phyloP scores from a whole-genome alignment of 306 rosid genomes.

The Spatholobus suberectus region DNA sequence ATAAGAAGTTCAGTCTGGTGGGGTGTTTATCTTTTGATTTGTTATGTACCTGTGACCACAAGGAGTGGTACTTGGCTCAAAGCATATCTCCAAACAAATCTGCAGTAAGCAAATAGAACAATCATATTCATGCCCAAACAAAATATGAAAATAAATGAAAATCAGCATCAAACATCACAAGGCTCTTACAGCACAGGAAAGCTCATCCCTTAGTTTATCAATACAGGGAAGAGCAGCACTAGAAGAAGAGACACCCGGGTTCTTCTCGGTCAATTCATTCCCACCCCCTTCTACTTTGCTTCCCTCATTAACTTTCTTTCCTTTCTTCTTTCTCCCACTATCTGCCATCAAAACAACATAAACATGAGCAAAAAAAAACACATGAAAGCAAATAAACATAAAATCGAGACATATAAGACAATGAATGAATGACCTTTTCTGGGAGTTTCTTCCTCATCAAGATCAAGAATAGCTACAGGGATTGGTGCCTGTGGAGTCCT shows the following conservation, averaged over 20 bases:
- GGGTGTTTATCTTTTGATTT: background rate
- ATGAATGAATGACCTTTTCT: conserved; percentile 54
- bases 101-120: conserved; percentile 39
- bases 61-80: conserved; percentile 93
- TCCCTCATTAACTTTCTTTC: conserved; percentile 40
- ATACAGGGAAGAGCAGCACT: conserved; percentile 67
- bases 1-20: background rate
- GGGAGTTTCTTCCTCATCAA: conserved; percentile 64
- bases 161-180: background rate
- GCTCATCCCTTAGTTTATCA: conserved; percentile 93
- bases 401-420: background rate
- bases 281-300: conserved; percentile 41
- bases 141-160: background rate
- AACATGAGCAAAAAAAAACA: background rate
- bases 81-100: conserved; percentile 97
- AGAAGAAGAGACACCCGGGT: conserved; percentile 47
- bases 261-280: conserved; percentile 44
- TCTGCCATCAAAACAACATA: conserved; percentile 43
- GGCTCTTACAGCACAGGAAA: conserved; percentile 87
- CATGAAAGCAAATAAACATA: background rate
- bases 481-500: conserved; percentile 59
- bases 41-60: conserved; percentile 91
- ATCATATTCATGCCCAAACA: background rate
- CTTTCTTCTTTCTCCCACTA: conserved; percentile 49
- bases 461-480: conserved; percentile 68